Evolutionary conservation across 495 filamentous ascomycete genomes (phyloP).

Genomic region (Xylaria palmicola): DNA sequence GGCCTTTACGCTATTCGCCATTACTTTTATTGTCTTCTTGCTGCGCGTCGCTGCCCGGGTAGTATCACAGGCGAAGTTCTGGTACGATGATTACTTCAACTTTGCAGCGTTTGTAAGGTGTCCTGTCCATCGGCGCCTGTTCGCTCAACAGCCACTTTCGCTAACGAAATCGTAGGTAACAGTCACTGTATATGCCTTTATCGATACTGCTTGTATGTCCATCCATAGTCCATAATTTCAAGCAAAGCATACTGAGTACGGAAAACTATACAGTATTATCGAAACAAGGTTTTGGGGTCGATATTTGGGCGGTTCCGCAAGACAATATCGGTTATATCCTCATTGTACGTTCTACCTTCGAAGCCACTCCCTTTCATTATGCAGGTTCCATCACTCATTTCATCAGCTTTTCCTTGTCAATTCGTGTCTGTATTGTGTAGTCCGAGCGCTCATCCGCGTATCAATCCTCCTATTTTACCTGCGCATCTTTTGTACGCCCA

Average conservation of each 20-base stretch:
- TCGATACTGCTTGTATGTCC: not conserved
- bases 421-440: not conserved
- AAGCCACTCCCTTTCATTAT: not conserved
- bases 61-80: conserved; percentile 31
- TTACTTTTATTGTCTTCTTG: not conserved
- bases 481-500: conserved; percentile 1
- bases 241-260: not conserved
- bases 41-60: conserved; percentile 29
- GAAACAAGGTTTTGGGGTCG: conserved; percentile 42
- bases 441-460: not conserved
- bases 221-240: not conserved
- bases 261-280: conserved; percentile 15
- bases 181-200: not conserved
- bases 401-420: not conserved
- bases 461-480: conserved; percentile 5
- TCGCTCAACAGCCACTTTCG: not conserved
- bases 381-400: not conserved
- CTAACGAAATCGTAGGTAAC: not conserved
- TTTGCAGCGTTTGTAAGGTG: conserved; percentile 24
- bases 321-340: conserved; percentile 40
- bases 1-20: not conserved
- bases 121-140: not conserved
- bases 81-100: conserved; percentile 36
- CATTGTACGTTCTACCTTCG: not conserved
- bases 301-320: conserved; percentile 49